These are phyloP conservation scores for Polyplosphaeria fusca DNA, from an alignment of 495 filamentous ascomycete species.

Conservation along the genomic window DNA sequence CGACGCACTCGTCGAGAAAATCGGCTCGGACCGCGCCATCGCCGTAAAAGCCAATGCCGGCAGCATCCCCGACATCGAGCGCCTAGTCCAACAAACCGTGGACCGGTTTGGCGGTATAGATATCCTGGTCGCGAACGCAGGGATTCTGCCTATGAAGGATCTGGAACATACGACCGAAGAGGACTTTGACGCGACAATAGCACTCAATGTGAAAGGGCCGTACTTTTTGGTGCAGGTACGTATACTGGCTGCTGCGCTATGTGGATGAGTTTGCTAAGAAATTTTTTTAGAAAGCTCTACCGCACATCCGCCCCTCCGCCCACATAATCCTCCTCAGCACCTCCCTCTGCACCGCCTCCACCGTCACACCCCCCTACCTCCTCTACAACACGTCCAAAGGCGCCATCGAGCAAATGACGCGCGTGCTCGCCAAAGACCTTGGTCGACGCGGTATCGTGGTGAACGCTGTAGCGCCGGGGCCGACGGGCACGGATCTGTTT, in stretches of 20 bases:
- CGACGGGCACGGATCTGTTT: conserved; percentile 66
- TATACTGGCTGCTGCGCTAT: background rate
- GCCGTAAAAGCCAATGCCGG: conserved; percentile 55
- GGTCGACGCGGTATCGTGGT: conserved; percentile 59
- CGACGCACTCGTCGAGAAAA: conserved; percentile 51
- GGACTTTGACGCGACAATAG: conserved; percentile 55
- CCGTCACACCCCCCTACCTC: conserved; percentile 57
- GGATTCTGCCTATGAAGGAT: conserved; percentile 50
- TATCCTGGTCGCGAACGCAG: conserved; percentile 63
- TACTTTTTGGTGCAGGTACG: conserved; percentile 61
- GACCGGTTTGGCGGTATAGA: conserved; percentile 56
- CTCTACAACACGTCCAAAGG: conserved; percentile 64
- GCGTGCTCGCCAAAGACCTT: conserved; percentile 63
- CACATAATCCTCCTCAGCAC: conserved; percentile 63
- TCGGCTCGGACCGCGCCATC: conserved; percentile 53
- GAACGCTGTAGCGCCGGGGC: conserved; percentile 64
- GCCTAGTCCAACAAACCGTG: conserved; percentile 47
- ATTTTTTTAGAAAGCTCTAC: conserved; percentile 55
- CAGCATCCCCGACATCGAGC: conserved; percentile 43
- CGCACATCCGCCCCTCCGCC: conserved; percentile 56
- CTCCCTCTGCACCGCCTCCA: conserved; percentile 45
- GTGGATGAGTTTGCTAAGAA: background rate
- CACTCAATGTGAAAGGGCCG: conserved; percentile 65
- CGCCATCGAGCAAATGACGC: conserved; percentile 67
- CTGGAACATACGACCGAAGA: conserved; percentile 57